phyloP scores from a whole-genome alignment of 2,329 filamentous ascomycete species.

The Catunica adiposa region DNA sequence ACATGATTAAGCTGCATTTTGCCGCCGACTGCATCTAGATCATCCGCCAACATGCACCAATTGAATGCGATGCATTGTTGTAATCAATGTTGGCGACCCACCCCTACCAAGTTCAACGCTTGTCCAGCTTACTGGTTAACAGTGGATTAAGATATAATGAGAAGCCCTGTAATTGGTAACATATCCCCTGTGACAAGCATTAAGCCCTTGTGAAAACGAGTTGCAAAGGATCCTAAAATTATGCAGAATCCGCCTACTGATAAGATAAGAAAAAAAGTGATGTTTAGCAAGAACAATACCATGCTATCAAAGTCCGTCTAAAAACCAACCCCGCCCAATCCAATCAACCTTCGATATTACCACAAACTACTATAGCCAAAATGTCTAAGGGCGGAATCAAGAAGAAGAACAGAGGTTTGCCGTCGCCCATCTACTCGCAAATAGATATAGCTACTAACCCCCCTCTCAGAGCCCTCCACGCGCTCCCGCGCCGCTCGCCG shows the following conservation, averaged over 20 bases:
- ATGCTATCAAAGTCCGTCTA: not conserved
- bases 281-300: no score
- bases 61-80: not conserved
- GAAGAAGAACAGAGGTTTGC: constrained; percentile 13
- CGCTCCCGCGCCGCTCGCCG: constrained; percentile 13
- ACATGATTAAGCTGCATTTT: not conserved
- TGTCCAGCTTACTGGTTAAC: no score
- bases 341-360: not conserved
- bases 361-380: not conserved
- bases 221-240: no score
- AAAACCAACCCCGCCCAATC: not conserved
- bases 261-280: no score
- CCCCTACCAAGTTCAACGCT: no score
- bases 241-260: no score
- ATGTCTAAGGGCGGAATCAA: constrained; percentile 15
- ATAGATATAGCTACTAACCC: not conserved
- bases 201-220: no score
- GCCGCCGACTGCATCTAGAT: not conserved
- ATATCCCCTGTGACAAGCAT: no score
- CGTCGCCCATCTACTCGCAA: no score
- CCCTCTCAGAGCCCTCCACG: constrained; percentile 8
- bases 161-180: no score
- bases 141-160: no score
- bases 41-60: not conserved
- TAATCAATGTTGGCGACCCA: no score